phyloP scores from a whole-genome alignment of 305 asterid species.

The Rubia peregrina region DNA sequence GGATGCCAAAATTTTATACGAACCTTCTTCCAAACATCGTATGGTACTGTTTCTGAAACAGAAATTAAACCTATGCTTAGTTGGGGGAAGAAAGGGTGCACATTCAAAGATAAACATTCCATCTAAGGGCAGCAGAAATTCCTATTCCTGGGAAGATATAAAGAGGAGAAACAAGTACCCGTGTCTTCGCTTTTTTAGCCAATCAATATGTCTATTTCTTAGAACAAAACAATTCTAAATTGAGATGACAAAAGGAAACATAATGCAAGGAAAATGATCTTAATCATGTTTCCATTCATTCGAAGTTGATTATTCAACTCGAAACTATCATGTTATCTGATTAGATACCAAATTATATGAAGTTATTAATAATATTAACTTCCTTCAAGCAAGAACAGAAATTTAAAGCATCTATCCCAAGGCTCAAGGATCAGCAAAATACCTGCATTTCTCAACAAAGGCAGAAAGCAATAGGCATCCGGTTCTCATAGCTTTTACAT shows the following conservation, averaged over 20 bases:
- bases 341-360: not conserved
- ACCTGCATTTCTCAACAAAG: slow-evolving; percentile 60
- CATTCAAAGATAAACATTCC: not conserved
- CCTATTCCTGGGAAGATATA: not conserved
- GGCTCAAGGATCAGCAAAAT: slow-evolving; percentile 15
- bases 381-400: not conserved
- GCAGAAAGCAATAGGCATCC: slow-evolving; percentile 60
- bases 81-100: not conserved
- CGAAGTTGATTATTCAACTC: not conserved
- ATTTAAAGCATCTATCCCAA: not conserved
- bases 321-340: not conserved
- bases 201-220: not conserved
- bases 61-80: slow-evolving; percentile 11
- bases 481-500: slow-evolving; percentile 48
- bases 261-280: too few species aligned
- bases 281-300: not conserved
- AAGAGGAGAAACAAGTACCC: not conserved
- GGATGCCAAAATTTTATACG: slow-evolving; percentile 48
- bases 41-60: slow-evolving; percentile 34
- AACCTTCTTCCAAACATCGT: slow-evolving; percentile 44
- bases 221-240: not conserved
- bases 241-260: not conserved
- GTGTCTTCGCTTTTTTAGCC: not conserved
- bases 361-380: not conserved
- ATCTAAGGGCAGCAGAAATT: not conserved